Conservation (phyloP, 768 basidiomycete species). For the Collybia sordida region DNA sequence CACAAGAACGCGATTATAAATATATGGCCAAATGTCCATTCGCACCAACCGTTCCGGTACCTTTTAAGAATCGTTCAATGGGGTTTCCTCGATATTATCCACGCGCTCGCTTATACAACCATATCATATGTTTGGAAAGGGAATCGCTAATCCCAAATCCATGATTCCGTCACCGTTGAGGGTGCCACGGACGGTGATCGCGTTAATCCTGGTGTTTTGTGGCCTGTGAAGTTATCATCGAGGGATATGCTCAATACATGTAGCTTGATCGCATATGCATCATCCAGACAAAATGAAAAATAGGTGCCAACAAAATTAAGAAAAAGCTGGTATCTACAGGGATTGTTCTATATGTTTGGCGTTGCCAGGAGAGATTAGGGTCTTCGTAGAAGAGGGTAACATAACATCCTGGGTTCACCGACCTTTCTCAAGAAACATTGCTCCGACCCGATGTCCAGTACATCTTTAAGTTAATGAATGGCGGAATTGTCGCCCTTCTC, state of each 20-base stretch:
- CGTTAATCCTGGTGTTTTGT: too few species aligned
- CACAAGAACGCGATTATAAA: too few species aligned
- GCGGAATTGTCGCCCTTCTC: too few species aligned
- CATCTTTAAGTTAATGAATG: neutral
- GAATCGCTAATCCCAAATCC: too few species aligned
- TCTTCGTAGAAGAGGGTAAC: neutral
- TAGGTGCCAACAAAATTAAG: neutral
- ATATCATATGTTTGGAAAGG: too few species aligned
- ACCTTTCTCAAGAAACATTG: neutral
- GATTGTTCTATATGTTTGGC: neutral
- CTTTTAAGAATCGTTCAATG: too few species aligned
- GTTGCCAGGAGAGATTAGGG: neutral
- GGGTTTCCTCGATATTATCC: too few species aligned
- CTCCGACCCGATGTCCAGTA: neutral
- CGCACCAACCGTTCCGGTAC: too few species aligned
- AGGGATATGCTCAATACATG: neutral
- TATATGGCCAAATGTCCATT: too few species aligned
- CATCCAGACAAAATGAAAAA: neutral
- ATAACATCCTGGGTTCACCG: slow-evolving; percentile 2
- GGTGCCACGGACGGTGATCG: too few species aligned
- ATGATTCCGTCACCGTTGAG: too few species aligned
- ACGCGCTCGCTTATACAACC: too few species aligned
- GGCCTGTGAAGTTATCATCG: neutral
- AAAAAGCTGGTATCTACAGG: neutral
- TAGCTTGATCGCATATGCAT: slow-evolving; percentile 3